Conservation (phyloP, 164 flowering plant species). For the Vitis labrusca region DNA sequence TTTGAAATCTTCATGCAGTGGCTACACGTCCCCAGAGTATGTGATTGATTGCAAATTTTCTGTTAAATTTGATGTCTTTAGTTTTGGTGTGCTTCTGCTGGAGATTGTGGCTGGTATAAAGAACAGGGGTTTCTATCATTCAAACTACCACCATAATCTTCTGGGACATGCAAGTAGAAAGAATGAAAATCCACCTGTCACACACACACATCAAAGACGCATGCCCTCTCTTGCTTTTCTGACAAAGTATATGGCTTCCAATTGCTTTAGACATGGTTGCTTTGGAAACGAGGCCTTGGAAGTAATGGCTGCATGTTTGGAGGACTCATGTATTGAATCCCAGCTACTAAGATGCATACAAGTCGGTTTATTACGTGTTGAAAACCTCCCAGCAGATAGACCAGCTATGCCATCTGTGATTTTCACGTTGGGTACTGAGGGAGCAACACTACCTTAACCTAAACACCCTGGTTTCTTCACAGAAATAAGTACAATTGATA, state of each 20-base stretch:
- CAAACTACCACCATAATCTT: conserved; percentile 27
- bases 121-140: conserved; percentile 26
- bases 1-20: conserved; percentile 17
- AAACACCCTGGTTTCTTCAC: conserved; percentile 24
- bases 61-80: conserved; percentile 35
- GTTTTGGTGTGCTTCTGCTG: conserved; percentile 37
- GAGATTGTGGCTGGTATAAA: conserved; percentile 34
- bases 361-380: conserved; percentile 27
- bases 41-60: conserved; percentile 35
- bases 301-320: conserved; percentile 3
- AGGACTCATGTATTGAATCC: neutral
- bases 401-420: conserved; percentile 29
- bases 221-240: neutral
- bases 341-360: conserved; percentile 27
- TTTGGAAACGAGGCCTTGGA: conserved; percentile 14
- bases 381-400: conserved; percentile 27
- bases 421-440: conserved; percentile 19
- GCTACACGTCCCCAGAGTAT: conserved; percentile 44
- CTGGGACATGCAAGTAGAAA: conserved; percentile 30
- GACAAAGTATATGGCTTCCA: too few relatives aligned
- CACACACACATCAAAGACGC: too few relatives aligned
- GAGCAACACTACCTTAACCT: conserved; percentile 15
- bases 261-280: neutral
- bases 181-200: neutral
- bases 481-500: neutral